Percentiles rank a stretch among this genome's conserved stretches.
Evolutionary conservation across 1,284 basidiomycete genomes (phyloP).

Genomic region (Stygiomarasmius scandens): DNA sequence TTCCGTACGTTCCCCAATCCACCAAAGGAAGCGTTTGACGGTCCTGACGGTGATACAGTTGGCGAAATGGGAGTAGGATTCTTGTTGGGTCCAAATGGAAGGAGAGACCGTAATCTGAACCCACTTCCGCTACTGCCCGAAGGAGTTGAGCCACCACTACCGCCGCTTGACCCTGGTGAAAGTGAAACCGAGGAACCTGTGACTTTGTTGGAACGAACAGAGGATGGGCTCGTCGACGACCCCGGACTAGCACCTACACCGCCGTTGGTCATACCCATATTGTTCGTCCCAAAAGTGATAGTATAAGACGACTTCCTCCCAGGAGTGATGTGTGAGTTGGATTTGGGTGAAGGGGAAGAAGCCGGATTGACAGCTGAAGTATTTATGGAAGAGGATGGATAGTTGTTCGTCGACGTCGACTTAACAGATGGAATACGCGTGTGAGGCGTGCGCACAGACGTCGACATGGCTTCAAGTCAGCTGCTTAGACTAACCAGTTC

Average conservation of each 20-base stretch:
- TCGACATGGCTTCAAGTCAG: background rate
- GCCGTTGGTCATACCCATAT: background rate
- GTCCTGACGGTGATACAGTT: background rate
- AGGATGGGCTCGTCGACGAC: background rate
- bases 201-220: background rate
- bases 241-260: background rate
- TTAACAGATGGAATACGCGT: background rate
- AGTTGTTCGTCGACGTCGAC: background rate
- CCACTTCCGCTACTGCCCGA: background rate
- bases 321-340: background rate
- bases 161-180: background rate
- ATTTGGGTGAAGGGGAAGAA: background rate
- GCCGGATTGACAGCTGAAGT: background rate
- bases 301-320: background rate
- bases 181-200: background rate
- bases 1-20: background rate
- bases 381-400: background rate
- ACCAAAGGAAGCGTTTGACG: background rate
- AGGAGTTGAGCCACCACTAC: too few relatives aligned
- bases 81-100: constrained; percentile 5
- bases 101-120: background rate
- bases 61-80: background rate
- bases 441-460: background rate
- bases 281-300: background rate
- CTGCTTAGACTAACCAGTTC: background rate